phyloP scores from a whole-genome alignment of 208 protist species.

The Strigomonas oncopelti region DNA sequence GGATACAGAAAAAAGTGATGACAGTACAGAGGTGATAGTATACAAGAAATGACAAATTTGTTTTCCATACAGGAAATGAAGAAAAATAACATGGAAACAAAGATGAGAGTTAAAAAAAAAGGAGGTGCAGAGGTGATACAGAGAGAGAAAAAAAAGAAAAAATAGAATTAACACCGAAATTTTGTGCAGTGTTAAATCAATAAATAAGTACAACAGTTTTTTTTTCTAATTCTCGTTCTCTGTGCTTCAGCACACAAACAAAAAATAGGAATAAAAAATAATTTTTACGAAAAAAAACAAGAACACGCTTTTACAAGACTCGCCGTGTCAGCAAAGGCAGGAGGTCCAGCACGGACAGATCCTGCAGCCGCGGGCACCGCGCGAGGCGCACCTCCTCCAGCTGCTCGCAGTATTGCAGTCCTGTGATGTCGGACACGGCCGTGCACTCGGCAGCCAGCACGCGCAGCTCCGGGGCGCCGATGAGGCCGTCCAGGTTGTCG shows the following conservation, averaged over 20 bases:
- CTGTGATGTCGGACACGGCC: not conserved
- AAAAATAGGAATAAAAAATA: too few species aligned
- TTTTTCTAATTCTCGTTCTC: too few species aligned
- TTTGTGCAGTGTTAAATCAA: not conserved
- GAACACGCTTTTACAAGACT: too few species aligned
- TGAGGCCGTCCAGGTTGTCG: not conserved
- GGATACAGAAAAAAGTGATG: not conserved
- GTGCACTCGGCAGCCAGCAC: not conserved
- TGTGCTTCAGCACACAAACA: too few species aligned
- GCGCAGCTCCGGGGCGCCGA: not conserved
- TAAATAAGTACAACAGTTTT: not conserved
- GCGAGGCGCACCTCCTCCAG: not conserved
- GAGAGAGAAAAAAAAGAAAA: constrained; percentile 2
- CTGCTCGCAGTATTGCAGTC: not conserved
- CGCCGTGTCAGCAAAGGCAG: too few species aligned
- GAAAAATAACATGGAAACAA: not conserved
- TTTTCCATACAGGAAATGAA: not conserved
- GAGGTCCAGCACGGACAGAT: too few species aligned
- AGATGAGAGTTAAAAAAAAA: constrained; percentile 7
- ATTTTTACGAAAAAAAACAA: too few species aligned
- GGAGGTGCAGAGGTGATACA: not conserved
- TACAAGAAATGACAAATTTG: not conserved
- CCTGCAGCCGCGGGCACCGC: not conserved
- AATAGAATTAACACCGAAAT: not conserved
- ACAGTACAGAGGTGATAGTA: not conserved